phyloP scores from a whole-genome alignment of 768 basidiomycete species.

The Auriculariales sp. region DNA sequence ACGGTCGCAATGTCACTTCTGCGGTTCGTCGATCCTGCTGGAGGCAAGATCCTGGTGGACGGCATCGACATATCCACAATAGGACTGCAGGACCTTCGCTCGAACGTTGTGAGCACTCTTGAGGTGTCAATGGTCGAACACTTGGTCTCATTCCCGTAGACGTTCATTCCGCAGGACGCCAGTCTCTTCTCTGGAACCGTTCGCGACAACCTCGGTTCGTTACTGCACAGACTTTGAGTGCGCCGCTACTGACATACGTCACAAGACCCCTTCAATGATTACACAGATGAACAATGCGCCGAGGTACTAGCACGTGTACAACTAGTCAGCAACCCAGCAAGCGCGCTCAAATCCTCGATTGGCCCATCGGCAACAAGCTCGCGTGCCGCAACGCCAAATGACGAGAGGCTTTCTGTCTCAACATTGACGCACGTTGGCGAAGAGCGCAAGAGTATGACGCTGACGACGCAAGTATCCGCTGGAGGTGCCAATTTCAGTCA shows the following conservation, averaged over 20 bases:
- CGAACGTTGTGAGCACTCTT: slow-evolving; percentile 1
- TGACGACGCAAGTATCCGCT: slow-evolving; percentile 69
- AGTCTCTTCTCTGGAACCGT: slow-evolving; percentile 64
- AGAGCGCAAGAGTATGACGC: slow-evolving; percentile 37
- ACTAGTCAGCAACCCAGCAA: slow-evolving; percentile 38
- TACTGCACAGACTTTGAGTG: no score
- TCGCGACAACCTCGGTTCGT: slow-evolving; percentile 63
- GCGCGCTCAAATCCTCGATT: slow-evolving; percentile 17
- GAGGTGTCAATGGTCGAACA: background rate
- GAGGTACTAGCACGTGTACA: slow-evolving; percentile 76
- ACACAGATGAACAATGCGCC: slow-evolving; percentile 62
- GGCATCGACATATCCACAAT: slow-evolving; percentile 21
- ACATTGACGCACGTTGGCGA: slow-evolving; percentile 42
- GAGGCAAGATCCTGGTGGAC: slow-evolving; percentile 70
- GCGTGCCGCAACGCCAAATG: slow-evolving; percentile 14
- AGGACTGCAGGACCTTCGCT: slow-evolving; percentile 22
- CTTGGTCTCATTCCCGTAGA: background rate
- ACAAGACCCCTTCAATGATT: slow-evolving; percentile 41
- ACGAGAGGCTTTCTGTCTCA: slow-evolving; percentile 24
- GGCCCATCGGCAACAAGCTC: slow-evolving; percentile 26
- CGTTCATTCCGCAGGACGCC: slow-evolving; percentile 4
- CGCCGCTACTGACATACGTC: no score
- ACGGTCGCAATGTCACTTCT: slow-evolving; percentile 23
- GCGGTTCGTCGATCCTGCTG: slow-evolving; percentile 52
- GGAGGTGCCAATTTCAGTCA: slow-evolving; percentile 88